phyloP scores from a whole-genome alignment of 352 stramenopile species.

The Phytopythium kandeliae region DNA sequence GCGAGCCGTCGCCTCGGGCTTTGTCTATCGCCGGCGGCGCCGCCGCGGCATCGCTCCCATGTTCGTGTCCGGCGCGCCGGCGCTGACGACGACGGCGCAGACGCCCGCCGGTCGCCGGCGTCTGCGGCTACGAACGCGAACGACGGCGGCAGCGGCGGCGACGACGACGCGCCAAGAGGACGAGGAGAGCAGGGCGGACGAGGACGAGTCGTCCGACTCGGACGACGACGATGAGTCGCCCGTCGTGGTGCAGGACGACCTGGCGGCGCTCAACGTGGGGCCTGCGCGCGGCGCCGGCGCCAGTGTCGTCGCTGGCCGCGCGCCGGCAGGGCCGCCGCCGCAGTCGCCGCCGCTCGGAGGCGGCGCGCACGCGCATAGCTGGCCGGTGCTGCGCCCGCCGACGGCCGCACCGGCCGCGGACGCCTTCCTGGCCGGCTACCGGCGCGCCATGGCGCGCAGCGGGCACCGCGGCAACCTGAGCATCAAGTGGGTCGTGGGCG shows the following conservation, averaged over 20 bases:
- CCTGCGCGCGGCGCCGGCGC: not conserved
- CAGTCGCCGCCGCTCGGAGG: too few relatives aligned
- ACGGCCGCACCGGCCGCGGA: constrained; percentile 10
- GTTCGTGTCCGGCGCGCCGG: too few relatives aligned
- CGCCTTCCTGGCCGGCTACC: constrained; percentile 48
- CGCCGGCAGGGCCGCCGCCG: too few relatives aligned
- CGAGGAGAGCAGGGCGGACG: too few relatives aligned
- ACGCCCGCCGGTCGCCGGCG: too few relatives aligned
- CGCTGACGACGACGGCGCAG: too few relatives aligned
- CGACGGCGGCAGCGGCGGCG: not conserved
- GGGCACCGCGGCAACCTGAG: constrained; percentile 56
- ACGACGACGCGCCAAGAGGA: too few relatives aligned
- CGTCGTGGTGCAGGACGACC: constrained; percentile 10
- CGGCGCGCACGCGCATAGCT: not conserved
- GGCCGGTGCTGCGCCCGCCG: constrained; percentile 3
- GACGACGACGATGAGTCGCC: constrained; percentile 14
- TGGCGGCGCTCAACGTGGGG: constrained; percentile 4
- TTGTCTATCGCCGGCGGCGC: constrained; percentile 42
- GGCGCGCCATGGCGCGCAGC: constrained; percentile 26
- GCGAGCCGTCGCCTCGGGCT: constrained; percentile 40
- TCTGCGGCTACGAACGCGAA: too few relatives aligned
- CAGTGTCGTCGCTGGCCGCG: too few relatives aligned
- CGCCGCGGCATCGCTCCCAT: too few relatives aligned
- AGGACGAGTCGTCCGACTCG: not conserved
- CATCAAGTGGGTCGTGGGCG: constrained; percentile 65